Conservation (phyloP, 1,284 basidiomycete species). For the Tetrapyrgos nigripes region DNA sequence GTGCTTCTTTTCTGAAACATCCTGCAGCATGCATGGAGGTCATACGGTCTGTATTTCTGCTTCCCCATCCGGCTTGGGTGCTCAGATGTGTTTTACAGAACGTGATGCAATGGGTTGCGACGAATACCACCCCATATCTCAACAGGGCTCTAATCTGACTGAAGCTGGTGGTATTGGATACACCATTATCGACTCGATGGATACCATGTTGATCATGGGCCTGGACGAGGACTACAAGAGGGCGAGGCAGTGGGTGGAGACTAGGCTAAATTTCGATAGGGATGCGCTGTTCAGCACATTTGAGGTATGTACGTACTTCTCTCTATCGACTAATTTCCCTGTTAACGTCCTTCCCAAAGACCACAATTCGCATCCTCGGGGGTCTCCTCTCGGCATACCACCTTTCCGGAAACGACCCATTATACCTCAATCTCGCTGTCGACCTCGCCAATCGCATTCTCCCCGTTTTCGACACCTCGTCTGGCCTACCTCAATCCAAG, state of each 20-base stretch:
- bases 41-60: slow-evolving; percentile 4
- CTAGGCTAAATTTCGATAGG: slow-evolving; percentile 15
- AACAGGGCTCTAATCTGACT: slow-evolving; percentile 19
- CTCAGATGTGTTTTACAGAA: slow-evolving; percentile 9
- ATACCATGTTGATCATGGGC: slow-evolving; percentile 25
- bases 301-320: slow-evolving; percentile 15
- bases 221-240: slow-evolving; percentile 14
- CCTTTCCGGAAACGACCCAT: slow-evolving; percentile 16
- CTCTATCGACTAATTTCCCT: background rate
- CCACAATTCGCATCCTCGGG: slow-evolving; percentile 22
- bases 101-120: slow-evolving; percentile 25
- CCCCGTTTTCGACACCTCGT: slow-evolving; percentile 17
- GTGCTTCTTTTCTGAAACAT: background rate
- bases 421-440: slow-evolving; percentile 18
- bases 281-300: slow-evolving; percentile 23
- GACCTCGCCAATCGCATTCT: slow-evolving; percentile 23
- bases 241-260: slow-evolving; percentile 16
- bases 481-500: slow-evolving; percentile 17
- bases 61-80: background rate
- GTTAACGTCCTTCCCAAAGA: slow-evolving; percentile 12
- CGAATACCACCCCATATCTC: slow-evolving; percentile 22
- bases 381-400: slow-evolving; percentile 19
- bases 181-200: slow-evolving; percentile 21
- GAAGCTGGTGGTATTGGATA: slow-evolving; percentile 22
- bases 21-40: slow-evolving; percentile 9